Conservation (phyloP, 1,139 yeast genomes). For the Yamadazyma kanchanaburiensis region DNA sequence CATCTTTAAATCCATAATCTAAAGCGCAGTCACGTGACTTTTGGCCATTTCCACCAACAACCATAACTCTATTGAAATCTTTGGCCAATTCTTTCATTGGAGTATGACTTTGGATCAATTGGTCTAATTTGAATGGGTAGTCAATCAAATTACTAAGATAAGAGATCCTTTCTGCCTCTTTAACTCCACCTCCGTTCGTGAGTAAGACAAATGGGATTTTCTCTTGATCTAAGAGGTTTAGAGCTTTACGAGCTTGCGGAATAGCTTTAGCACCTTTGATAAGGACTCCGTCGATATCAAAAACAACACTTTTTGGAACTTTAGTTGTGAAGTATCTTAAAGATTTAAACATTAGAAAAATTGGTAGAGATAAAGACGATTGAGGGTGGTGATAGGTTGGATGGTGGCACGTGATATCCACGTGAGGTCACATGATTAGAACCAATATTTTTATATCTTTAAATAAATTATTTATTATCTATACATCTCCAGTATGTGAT, state of each 20-base stretch:
- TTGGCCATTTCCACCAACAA: constrained; percentile 81
- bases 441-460: no score
- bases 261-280: constrained; percentile 72
- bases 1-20: constrained; percentile 77
- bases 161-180: constrained; percentile 60
- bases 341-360: constrained; percentile 5
- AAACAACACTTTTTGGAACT: constrained; percentile 18
- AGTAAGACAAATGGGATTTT: constrained; percentile 78
- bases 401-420: no score
- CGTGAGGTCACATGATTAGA: no score
- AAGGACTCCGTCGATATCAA: constrained; percentile 85
- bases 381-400: no score
- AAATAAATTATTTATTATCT: no score
- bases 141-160: constrained; percentile 52
- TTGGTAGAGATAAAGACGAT: no score
- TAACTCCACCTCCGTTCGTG: constrained; percentile 92
- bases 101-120: constrained; percentile 87
- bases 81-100: constrained; percentile 67
- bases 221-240: constrained; percentile 50
- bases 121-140: constrained; percentile 53
- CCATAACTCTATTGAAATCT: constrained; percentile 60
- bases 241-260: constrained; percentile 64
- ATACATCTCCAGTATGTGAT: no score
- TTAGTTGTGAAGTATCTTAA: constrained; percentile 1
- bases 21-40: constrained; percentile 68